A percentile compares a stretch with the other conserved stretches of the same genome.
phyloP scores from a whole-genome alignment of 1,284 basidiomycete species.

The Mycena sp. region DNA sequence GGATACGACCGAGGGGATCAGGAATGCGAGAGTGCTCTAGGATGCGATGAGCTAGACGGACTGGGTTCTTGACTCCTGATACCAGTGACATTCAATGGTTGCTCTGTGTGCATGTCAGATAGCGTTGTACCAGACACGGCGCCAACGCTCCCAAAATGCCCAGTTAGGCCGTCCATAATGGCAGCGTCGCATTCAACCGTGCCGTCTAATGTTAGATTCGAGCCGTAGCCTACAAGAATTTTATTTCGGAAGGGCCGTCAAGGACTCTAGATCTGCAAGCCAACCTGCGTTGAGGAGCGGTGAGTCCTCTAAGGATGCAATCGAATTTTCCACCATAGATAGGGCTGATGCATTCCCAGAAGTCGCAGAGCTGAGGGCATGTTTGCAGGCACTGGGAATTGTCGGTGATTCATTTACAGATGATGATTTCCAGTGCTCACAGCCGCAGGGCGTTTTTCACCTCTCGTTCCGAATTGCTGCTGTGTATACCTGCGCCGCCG shows the following conservation, averaged over 20 bases:
- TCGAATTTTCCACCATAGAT: slow-evolving; percentile 55
- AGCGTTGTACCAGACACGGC: slow-evolving; percentile 64
- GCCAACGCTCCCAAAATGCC: slow-evolving; percentile 74
- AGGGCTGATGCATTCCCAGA: slow-evolving; percentile 21
- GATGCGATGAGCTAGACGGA: slow-evolving; percentile 62
- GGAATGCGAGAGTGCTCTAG: slow-evolving; percentile 59
- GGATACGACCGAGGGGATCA: slow-evolving; percentile 69
- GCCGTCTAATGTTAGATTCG: slow-evolving; percentile 76
- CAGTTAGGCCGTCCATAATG: slow-evolving; percentile 65
- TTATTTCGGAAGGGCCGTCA: slow-evolving; percentile 44
- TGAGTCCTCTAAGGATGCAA: slow-evolving; percentile 68
- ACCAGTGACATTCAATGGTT: neutral
- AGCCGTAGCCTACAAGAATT: slow-evolving; percentile 64
- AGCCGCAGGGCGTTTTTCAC: slow-evolving; percentile 62
- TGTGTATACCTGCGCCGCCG: slow-evolving; percentile 73
- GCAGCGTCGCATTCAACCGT: slow-evolving; percentile 82
- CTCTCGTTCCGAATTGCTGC: slow-evolving; percentile 51
- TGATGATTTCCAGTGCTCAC: slow-evolving; percentile 45
- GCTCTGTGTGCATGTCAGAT: neutral
- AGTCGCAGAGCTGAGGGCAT: slow-evolving; percentile 39
- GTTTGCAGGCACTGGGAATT: slow-evolving; percentile 54
- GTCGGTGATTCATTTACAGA: neutral
- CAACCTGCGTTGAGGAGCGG: slow-evolving; percentile 74
- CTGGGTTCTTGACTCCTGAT: slow-evolving; percentile 73
- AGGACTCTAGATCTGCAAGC: slow-evolving; percentile 42